phyloP scores from a whole-genome alignment of 139 green algal genomes.

The Marvania coccoides region DNA sequence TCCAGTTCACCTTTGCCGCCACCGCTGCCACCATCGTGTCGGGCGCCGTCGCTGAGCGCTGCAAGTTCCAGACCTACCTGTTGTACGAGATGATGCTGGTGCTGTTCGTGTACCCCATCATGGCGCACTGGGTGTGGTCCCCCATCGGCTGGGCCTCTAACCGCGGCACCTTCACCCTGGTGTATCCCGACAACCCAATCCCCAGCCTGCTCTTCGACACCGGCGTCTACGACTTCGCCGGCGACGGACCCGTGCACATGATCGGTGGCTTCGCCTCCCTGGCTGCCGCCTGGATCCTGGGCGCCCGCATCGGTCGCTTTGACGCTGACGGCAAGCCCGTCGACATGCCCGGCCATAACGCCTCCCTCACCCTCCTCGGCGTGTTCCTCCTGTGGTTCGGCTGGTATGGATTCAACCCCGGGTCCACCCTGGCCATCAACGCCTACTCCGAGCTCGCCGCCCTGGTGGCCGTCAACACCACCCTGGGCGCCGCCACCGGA shows the following conservation, averaged over 20 bases:
- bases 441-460: conserved; percentile 17
- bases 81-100: conserved; percentile 59
- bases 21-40: conserved; percentile 69
- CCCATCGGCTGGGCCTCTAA: conserved; percentile 34
- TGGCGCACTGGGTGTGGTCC: conserved; percentile 54
- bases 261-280: conserved; percentile 71
- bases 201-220: conserved; percentile 21
- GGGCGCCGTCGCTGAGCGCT: conserved; percentile 60
- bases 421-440: conserved; percentile 49
- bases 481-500: conserved; percentile 53
- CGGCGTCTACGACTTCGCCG: conserved; percentile 52
- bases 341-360: conserved; percentile 74
- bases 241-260: conserved; percentile 61
- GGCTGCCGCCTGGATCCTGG: conserved; percentile 71
- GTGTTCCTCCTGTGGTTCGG: conserved; percentile 88
- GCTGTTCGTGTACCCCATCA: conserved; percentile 62
- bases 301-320: conserved; percentile 89
- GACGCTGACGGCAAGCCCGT: conserved; percentile 69
- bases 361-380: conserved; percentile 53
- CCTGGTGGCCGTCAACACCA: conserved; percentile 71
- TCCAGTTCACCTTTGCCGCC: conserved; percentile 54
- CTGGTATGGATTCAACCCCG: conserved; percentile 57
- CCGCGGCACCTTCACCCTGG: conserved; percentile 2
- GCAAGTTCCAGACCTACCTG: conserved; percentile 40
- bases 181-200: neutral